phyloP scores from a whole-genome alignment of 2,329 filamentous ascomycete genomes.

The Fusarium beomiforme region DNA sequence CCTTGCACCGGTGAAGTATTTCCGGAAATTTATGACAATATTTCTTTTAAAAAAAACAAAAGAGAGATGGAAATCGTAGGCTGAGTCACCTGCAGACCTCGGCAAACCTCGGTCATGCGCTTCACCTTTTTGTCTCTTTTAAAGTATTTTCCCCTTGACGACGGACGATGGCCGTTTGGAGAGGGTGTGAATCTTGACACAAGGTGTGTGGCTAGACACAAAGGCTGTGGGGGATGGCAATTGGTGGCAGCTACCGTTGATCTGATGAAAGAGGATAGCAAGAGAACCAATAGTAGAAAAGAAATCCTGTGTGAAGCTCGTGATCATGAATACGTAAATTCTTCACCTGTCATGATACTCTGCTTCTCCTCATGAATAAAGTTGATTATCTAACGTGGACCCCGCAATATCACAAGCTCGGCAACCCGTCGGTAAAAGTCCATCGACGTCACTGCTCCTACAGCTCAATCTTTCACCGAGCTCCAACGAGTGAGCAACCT shows the following conservation, averaged over 20 bases:
- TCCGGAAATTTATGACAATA: conserved; percentile 7
- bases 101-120: conserved; percentile 35
- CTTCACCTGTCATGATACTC: neutral
- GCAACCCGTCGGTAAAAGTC: conserved; percentile 58
- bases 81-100: conserved; percentile 24
- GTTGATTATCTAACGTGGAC: conserved; percentile 38
- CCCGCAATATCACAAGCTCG: conserved; percentile 70
- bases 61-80: neutral
- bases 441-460: conserved; percentile 39
- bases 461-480: conserved; percentile 12
- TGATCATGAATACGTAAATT: neutral
- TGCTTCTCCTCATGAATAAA: conserved; percentile 4
- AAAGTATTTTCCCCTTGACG: neutral
- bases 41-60: neutral
- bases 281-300: neutral
- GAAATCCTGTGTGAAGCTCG: neutral
- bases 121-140: conserved; percentile 6
- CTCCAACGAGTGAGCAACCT: neutral
- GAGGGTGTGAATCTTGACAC: conserved; percentile 14
- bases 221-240: conserved; percentile 18
- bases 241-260: conserved; percentile 2
- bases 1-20: conserved; percentile 18
- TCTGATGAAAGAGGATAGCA: neutral
- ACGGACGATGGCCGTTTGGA: conserved; percentile 25
- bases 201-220: neutral